phyloP scores from a whole-genome alignment of 805 yeast species.

The Candida nanaspora region DNA sequence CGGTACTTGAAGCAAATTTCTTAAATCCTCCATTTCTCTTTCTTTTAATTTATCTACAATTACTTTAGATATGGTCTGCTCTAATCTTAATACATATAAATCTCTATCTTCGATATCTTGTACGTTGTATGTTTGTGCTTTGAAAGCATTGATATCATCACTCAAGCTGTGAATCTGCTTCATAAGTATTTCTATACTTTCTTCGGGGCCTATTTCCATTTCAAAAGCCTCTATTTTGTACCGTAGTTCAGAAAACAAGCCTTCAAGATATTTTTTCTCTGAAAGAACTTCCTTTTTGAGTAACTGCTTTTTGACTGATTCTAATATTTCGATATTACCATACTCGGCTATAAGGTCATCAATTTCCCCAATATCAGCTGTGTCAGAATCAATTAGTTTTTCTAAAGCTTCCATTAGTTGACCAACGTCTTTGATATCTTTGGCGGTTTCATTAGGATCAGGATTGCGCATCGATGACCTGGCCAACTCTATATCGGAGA shows the following conservation, averaged over 20 bases:
- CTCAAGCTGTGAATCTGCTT: neutral
- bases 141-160: neutral
- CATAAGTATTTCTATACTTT: neutral
- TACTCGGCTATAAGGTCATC: slow-evolving; percentile 11
- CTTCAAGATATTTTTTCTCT: slow-evolving; percentile 2
- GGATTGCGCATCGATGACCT: slow-evolving; percentile 3
- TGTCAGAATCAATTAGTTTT: slow-evolving; percentile 1
- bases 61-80: neutral
- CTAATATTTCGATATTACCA: slow-evolving; percentile 13
- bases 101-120: neutral
- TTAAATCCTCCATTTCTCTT: neutral
- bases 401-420: neutral
- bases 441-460: neutral
- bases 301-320: slow-evolving; percentile 7
- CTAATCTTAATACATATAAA: neutral
- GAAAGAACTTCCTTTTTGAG: slow-evolving; percentile 6
- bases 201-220: neutral
- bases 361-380: slow-evolving; percentile 1
- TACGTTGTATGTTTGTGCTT: neutral
- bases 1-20: neutral
- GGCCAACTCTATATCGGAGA: slow-evolving; percentile 19
- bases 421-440: neutral
- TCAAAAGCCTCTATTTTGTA: neutral
- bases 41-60: neutral
- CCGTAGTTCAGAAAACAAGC: neutral